A percentile compares a stretch with the other conserved stretches of the same genome.
Evolutionary conservation across 2,329 filamentous ascomycete species (phyloP).

Genomic region (Davidsoniella australis): DNA sequence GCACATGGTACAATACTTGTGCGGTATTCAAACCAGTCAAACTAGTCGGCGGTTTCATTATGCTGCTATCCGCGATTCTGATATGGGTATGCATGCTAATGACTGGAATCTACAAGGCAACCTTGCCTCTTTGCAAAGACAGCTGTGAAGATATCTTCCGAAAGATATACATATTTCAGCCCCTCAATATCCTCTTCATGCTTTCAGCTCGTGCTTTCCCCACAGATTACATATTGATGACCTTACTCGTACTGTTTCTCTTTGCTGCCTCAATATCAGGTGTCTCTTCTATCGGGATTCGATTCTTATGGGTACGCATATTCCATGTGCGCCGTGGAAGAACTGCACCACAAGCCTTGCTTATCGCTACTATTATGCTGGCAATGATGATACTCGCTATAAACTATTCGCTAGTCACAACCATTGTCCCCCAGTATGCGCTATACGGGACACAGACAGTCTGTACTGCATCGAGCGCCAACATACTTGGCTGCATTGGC

Average conservation of each 20-base stretch:
- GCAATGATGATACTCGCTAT: constrained; percentile 78
- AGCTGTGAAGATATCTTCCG: constrained; percentile 86
- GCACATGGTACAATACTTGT: constrained; percentile 61
- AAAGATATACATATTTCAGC: constrained; percentile 80
- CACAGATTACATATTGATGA: constrained; percentile 80
- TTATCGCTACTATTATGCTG: constrained; percentile 80
- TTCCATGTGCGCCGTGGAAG: constrained; percentile 82
- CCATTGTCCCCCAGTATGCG: constrained; percentile 89
- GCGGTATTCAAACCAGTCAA: constrained; percentile 77
- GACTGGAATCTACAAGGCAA: constrained; percentile 88
- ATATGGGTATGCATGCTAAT: constrained; percentile 88
- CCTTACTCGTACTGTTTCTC: constrained; percentile 67
- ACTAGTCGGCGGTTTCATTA: constrained; percentile 63
- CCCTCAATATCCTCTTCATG: constrained; percentile 78
- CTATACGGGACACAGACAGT: constrained; percentile 90
- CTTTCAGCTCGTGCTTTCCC: constrained; percentile 72
- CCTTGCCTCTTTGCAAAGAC: constrained; percentile 81
- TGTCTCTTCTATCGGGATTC: constrained; percentile 73
- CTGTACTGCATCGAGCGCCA: constrained; percentile 54
- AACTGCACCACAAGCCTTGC: constrained; percentile 78
- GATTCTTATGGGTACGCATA: constrained; percentile 87
- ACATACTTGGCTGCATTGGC: constrained; percentile 56
- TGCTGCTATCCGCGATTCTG: constrained; percentile 57
- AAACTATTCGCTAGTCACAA: constrained; percentile 83
- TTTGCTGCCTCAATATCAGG: constrained; percentile 80